Conservation (phyloP, 441 rosid species). For the Euphorbia celastroides region DNA sequence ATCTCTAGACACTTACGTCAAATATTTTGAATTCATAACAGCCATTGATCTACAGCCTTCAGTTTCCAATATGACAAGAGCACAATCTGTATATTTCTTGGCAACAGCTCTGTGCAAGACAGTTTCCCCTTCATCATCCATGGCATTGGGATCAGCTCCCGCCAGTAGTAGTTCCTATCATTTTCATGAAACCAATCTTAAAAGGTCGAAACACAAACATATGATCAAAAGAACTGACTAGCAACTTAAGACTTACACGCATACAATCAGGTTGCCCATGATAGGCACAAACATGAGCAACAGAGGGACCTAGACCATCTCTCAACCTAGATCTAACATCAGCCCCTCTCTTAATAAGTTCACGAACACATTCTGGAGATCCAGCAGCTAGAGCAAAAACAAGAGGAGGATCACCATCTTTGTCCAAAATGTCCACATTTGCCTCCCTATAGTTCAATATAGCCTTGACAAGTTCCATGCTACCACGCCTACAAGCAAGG, state of each 20-base stretch:
- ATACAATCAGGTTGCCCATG: constrained; percentile 99
- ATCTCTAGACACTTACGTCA: constrained; percentile 58
- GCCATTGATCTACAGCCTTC: constrained; percentile 93
- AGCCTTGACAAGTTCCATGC: constrained; percentile 80
- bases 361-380: constrained; percentile 91
- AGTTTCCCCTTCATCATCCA: constrained; percentile 98
- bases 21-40: constrained; percentile 61
- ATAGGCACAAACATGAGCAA: constrained; percentile 98
- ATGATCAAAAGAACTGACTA: constrained; percentile 10
- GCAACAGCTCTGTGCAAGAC: constrained; percentile 89
- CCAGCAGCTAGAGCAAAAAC: constrained; percentile 99
- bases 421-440: constrained; percentile 82
- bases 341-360: constrained; percentile 76
- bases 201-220: constrained; percentile 8
- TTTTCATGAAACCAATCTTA: constrained; percentile 20
- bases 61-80: constrained; percentile 83
- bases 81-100: constrained; percentile 93
- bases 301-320: constrained; percentile 94
- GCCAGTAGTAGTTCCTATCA: constrained; percentile 85
- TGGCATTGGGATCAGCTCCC: constrained; percentile 99
- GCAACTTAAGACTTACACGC: constrained; percentile 63
- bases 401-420: constrained; percentile 98
- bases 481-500: constrained; percentile 97
- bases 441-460: constrained; percentile 68
- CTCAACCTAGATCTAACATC: constrained; percentile 83